phyloP scores from a whole-genome alignment of 495 filamentous ascomycete species.

The Penicillium egyptiacum region DNA sequence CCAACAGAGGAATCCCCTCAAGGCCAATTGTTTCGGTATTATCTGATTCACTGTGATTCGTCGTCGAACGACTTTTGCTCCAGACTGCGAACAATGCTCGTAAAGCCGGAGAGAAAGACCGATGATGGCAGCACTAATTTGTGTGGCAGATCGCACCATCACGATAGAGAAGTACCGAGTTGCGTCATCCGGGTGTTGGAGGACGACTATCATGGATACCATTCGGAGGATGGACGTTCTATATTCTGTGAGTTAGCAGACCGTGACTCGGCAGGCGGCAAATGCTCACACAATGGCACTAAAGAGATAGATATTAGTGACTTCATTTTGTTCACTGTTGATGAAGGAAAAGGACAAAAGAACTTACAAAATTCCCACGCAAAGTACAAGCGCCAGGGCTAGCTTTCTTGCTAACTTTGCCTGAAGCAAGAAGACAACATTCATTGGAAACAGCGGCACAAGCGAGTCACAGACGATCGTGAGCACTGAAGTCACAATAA shows the following conservation, averaged over 20 bases:
- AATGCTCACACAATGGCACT: neutral
- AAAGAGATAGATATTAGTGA: neutral
- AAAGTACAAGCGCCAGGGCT: conserved; percentile 13
- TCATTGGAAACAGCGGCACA: conserved; percentile 17
- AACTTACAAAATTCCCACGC: conserved; percentile 22
- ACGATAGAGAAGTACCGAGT: conserved; percentile 28
- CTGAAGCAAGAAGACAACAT: conserved; percentile 15
- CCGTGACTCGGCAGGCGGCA: neutral
- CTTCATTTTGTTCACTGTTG: neutral
- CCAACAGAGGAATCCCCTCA: neutral
- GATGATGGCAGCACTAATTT: conserved; percentile 21
- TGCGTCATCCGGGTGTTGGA: conserved; percentile 16
- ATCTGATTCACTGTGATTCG: neutral
- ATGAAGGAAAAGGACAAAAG: neutral
- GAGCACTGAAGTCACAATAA: conserved; percentile 17
- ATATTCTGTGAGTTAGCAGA: neutral
- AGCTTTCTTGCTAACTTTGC: conserved; percentile 16
- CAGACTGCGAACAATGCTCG: conserved; percentile 17
- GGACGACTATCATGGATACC: conserved; percentile 18
- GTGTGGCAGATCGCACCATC: conserved; percentile 19
- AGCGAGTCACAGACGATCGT: conserved; percentile 22
- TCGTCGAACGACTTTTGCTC: neutral
- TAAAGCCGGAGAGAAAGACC: conserved; percentile 23
- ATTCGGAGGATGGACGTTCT: conserved; percentile 24
- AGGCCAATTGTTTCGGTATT: neutral